Conservation (phyloP, 1,139 yeast species). For the Geotrichum citri-aurantii region DNA sequence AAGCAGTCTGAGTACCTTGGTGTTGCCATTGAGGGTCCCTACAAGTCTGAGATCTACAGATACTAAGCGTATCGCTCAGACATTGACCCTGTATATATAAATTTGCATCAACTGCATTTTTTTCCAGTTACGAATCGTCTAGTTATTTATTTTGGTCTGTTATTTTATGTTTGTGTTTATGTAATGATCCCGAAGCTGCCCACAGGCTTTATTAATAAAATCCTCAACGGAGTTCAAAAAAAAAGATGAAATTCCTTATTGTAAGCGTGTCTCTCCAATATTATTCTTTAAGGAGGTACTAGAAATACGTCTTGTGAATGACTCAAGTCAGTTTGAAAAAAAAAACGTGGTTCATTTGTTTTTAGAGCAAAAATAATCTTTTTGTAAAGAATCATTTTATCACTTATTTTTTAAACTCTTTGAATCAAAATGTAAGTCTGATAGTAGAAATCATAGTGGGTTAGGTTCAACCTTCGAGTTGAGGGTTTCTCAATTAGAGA, state of each 20-base stretch:
- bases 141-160: conserved; percentile 4
- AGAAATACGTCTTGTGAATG: no score
- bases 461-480: not conserved
- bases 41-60: conserved; percentile 98
- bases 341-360: no score
- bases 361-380: no score
- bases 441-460: not conserved
- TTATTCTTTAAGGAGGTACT: no score
- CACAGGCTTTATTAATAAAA: not conserved
- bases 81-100: conserved; percentile 14
- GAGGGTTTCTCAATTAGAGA: not conserved
- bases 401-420: no score
- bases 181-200: not conserved
- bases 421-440: no score
- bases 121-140: not conserved
- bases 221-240: conserved; percentile 6
- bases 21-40: conserved; percentile 92
- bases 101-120: conserved; percentile 27
- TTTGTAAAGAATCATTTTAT: no score
- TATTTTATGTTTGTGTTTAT: conserved; percentile 4
- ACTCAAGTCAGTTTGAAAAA: no score
- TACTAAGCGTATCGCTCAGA: conserved; percentile 49
- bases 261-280: no score
- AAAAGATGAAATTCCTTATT: not conserved
- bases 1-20: conserved; percentile 96